Evolutionary conservation across 169 alveolate species (phyloP).

Genomic region (Cryptosporidium tyzzeri): DNA sequence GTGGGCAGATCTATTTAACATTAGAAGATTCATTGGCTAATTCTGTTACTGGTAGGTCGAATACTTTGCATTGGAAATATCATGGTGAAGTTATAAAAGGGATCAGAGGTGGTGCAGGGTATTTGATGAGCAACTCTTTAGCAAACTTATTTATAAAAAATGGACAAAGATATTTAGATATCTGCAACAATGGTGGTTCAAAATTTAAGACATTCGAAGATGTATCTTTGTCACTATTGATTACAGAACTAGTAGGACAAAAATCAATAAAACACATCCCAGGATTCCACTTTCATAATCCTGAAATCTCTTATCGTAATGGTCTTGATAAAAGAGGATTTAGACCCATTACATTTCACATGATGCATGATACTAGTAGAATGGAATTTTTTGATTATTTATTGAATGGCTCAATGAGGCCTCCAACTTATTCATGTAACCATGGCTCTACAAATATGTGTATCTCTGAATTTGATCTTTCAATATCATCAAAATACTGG

Average conservation of each 20-base stretch:
- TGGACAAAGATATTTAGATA: conserved; percentile 71
- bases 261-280: conserved; percentile 62
- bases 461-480: conserved; percentile 36
- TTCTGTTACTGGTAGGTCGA: conserved; percentile 45
- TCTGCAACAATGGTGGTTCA: conserved; percentile 58
- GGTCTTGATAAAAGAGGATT: conserved; percentile 30
- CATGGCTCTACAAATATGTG: conserved; percentile 55
- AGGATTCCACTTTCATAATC: conserved; percentile 69
- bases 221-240: conserved; percentile 46
- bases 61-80: conserved; percentile 45
- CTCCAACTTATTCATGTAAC: conserved; percentile 61
- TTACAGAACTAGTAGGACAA: conserved; percentile 72
- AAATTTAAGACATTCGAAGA: conserved; percentile 71
- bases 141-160: conserved; percentile 57
- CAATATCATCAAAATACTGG: conserved; percentile 70
- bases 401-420: conserved; percentile 31
- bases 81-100: conserved; percentile 73
- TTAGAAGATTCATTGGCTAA: conserved; percentile 38
- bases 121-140: conserved; percentile 54
- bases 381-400: conserved; percentile 69
- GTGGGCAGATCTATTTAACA: conserved; percentile 71
- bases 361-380: conserved; percentile 69
- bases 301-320: conserved; percentile 54
- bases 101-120: conserved; percentile 74
- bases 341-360: conserved; percentile 71